Evolutionary conservation across 495 filamentous ascomycete species (phyloP).

Genomic region (Chaetomidium leptoderma): DNA sequence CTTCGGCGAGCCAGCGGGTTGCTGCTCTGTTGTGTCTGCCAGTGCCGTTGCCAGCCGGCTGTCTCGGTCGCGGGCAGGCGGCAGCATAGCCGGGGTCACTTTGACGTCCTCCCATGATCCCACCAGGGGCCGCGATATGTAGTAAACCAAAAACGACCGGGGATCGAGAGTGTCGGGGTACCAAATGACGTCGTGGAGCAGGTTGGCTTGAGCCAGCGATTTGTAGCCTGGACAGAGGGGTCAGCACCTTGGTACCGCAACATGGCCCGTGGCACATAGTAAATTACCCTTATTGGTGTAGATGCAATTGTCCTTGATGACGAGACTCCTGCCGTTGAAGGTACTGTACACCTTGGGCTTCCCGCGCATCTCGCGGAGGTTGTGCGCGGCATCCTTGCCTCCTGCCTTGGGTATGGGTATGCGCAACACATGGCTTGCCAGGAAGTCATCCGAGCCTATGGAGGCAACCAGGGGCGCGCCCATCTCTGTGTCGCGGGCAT

Average conservation of each 20-base stretch:
- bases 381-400: conserved; percentile 62
- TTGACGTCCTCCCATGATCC: conserved; percentile 74
- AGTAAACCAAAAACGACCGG: conserved; percentile 93
- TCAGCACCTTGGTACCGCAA: not conserved
- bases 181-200: conserved; percentile 82
- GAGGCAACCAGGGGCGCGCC: conserved; percentile 73
- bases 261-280: no score
- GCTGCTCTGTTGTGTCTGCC: conserved; percentile 32
- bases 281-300: conserved; percentile 90
- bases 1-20: conserved; percentile 39
- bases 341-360: conserved; percentile 94
- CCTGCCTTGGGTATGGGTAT: conserved; percentile 60
- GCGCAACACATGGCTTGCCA: conserved; percentile 93
- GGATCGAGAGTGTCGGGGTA: conserved; percentile 78
- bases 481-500: conserved; percentile 83
- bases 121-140: conserved; percentile 86
- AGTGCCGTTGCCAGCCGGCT: conserved; percentile 33
- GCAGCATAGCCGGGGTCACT: conserved; percentile 57
- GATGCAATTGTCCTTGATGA: conserved; percentile 88
- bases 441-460: conserved; percentile 84
- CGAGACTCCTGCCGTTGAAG: conserved; percentile 85
- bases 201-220: conserved; percentile 80
- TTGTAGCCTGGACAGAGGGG: conserved; percentile 67
- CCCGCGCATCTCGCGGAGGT: conserved; percentile 80
- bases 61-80: conserved; percentile 28